phyloP scores from a whole-genome alignment of 108 stramenopile genomes.

The Cyclotella choctawhatcheeana region DNA sequence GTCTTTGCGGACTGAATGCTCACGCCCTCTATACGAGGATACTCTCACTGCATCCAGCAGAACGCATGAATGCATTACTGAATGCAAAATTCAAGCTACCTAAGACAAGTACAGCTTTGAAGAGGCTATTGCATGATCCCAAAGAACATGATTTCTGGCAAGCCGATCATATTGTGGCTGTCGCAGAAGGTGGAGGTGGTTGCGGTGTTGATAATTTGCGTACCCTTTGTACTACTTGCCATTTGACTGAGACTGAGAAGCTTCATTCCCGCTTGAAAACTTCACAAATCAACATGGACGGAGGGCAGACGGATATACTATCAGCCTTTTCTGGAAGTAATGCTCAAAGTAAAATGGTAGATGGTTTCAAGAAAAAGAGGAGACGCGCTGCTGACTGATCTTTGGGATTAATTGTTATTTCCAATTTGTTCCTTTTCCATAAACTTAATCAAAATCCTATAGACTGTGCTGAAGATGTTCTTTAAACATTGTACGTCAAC shows the following conservation, averaged over 20 bases:
- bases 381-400: conserved; percentile 6
- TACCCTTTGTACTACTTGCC: conserved; percentile 85
- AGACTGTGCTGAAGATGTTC: too few species aligned
- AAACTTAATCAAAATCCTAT: too few species aligned
- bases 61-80: conserved; percentile 67
- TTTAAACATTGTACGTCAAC: too few species aligned
- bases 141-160: conserved; percentile 86
- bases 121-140: conserved; percentile 63
- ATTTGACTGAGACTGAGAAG: conserved; percentile 58
- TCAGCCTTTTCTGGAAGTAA: conserved; percentile 20
- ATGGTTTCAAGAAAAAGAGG: conserved; percentile 1
- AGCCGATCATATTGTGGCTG: conserved; percentile 83
- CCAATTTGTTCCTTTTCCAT: too few species aligned
- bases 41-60: conserved; percentile 64
- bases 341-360: background rate
- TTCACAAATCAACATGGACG: background rate
- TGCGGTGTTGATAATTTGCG: conserved; percentile 72
- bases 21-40: conserved; percentile 66
- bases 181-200: conserved; percentile 82
- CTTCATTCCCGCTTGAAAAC: conserved; percentile 33
- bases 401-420: too few species aligned
- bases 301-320: conserved; percentile 31
- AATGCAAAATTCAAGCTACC: conserved; percentile 74
- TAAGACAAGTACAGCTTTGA: conserved; percentile 45
- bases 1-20: conserved; percentile 50